These are phyloP conservation scores for Quercus rubra DNA, from an alignment of 306 rosid genomes.

Conservation along the genomic window DNA sequence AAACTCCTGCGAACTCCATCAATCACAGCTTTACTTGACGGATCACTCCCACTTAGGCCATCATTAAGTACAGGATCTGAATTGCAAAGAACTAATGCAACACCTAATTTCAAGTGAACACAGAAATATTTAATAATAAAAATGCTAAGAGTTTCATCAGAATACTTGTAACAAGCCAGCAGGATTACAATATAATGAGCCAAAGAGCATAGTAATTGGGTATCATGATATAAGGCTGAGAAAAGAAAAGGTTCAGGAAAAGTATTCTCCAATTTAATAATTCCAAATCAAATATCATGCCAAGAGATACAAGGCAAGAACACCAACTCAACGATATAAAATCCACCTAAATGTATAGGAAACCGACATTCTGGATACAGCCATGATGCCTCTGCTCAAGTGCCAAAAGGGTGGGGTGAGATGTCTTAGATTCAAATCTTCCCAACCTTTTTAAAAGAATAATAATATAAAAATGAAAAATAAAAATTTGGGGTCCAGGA, in stretches of 20 bases:
- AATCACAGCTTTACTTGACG: constrained; percentile 66
- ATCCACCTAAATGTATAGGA: background rate
- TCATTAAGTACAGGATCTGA: constrained; percentile 87
- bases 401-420: background rate
- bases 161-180: background rate
- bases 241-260: background rate
- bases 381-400: background rate
- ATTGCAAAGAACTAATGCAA: constrained; percentile 86
- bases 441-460: background rate
- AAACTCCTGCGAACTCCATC: constrained; percentile 78
- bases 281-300: background rate
- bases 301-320: background rate
- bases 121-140: background rate
- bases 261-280: background rate
- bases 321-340: background rate
- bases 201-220: background rate
- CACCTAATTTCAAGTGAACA: constrained; percentile 47
- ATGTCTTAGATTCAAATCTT: background rate
- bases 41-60: constrained; percentile 58
- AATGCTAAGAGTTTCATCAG: background rate
- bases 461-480: background rate
- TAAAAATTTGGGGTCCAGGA: background rate
- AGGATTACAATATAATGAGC: background rate
- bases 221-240: too few relatives aligned
- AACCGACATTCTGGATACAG: background rate